Base-by-base conservation (phyloP, 352 stramenopile species). In the Achlya hypogyna region DNA sequence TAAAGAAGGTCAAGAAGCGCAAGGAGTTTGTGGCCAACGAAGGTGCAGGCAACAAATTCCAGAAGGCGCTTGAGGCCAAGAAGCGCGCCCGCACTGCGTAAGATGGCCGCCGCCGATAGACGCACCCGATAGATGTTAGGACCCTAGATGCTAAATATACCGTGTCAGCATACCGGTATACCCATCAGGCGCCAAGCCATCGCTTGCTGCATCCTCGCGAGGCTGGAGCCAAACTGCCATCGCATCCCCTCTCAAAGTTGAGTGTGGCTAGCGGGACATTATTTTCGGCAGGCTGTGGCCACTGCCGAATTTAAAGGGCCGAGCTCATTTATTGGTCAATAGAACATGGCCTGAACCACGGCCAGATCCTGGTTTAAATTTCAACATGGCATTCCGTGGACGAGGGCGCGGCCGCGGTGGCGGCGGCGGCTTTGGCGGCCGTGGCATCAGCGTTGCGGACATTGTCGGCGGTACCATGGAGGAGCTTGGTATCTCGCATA, bases 1-100 rank as follows among this genome's bases (percentile, higher is more conserved):
- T 85, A 9, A 91, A 91, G 65, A 93, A 91, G 73, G 70, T 91
- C 54, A 89, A 89, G 73, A 89, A 90, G 70, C 79, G 82, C 58
- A 91, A 89, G 54, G 81, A 87, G 53, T 93, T 93, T 63, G 73
- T 89, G 18, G 29, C 81, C 8, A 93, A 93, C 64, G 74, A 93
- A 78, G 85, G 85, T 51, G 72, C 68, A 43, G 68, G 74, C 20
- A 93, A 93, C 71, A 75, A 71, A 31, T 93, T 93, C 70, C 82
- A 90, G 63, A 72, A 65, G 0, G 73, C 77, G 51, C 66, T 89
- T 27, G 71, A 86, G 53, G 72, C 74, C 40, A 88, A 89, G 71
- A 90, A 86, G 68, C 74, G 20, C 10, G 31, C 25, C 25, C 22
- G 42, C 16, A 56, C 10, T n/a, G 38, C n/a, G 38, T 45, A 45